Evolutionary conservation across 805 yeast species (phyloP), one percentile per base, ranked within the genome.

Genomic region (Wickerhamiella spandovensis): DNA sequence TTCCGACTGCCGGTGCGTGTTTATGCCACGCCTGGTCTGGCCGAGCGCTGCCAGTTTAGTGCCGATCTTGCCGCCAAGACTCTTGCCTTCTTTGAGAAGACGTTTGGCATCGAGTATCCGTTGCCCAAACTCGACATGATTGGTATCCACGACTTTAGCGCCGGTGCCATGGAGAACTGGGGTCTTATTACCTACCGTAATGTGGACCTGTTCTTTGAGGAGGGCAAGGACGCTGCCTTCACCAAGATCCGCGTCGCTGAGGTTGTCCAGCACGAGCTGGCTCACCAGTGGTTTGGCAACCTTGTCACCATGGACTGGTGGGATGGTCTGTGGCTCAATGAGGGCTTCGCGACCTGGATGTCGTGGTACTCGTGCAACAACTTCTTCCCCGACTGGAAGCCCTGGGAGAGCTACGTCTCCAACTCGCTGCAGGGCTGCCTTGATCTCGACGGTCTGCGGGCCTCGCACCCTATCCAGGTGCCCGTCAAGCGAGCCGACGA

Each of bases 151-250:
- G 78, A 83, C 48, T 83, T 81, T 62, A 76, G 84, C 30, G 88
- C 87, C 51, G 85, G 86, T 58, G 95, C 94, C 21, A 85, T 85
- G 95, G 95, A 85, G 68, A 86, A 86, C 69, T 85, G 89, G 85
- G 94, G 94, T 24, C 69, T 86, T 47, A 77, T 85, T 66, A 82
- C 75, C 59, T 84, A 75, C 67, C 81, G 81, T 59, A 72, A 76
- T 6, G 75, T 76, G 21, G 82, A 78, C 38, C 60, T 79, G 53
- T 71, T 73, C 64, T 82, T 81, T 56, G 90, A 82, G 63, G 86
- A 84, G 55, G 75, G 77, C 58, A 76, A 76, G 59, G 78, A 92
- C 47, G 78, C 60, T 67, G 77, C 56, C 58, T 71, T 66, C 58
- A 76, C 73, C 65, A 77, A 81, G 64, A 79, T 79, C 63, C 81